Conservation (phyloP, 768 basidiomycete genomes). For the Hygrocybe punicea region DNA sequence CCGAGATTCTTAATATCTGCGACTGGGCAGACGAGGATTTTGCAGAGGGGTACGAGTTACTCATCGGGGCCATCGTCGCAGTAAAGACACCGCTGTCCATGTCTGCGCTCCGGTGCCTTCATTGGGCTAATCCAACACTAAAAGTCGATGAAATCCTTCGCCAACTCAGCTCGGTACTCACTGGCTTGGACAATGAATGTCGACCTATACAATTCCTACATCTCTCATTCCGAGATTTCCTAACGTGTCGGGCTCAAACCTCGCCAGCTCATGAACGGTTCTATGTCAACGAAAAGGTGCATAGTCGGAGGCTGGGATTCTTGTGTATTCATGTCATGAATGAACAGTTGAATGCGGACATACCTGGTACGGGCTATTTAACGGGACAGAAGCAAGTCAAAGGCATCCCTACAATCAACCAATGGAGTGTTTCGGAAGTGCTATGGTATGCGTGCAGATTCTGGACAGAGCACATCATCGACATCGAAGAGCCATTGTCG, state of each 20-base stretch:
- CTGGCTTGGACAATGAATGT: neutral
- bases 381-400: neutral
- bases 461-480: constrained; percentile 8
- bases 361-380: neutral
- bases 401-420: neutral
- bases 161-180: constrained; percentile 3
- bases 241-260: neutral
- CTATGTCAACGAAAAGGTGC: neutral
- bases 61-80: constrained; percentile 4
- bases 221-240: constrained; percentile 3
- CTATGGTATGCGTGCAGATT: constrained; percentile 5
- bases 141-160: neutral
- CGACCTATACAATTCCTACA: constrained; percentile 1
- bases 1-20: neutral
- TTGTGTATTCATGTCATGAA: neutral
- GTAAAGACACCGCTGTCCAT: constrained; percentile 7
- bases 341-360: neutral
- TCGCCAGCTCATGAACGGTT: neutral
- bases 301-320: neutral
- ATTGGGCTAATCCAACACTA: neutral
- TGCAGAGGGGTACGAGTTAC: neutral
- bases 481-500: neutral
- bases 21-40: constrained; percentile 3
- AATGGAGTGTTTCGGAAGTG: constrained; percentile 2
- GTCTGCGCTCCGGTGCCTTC: neutral